Conservation (phyloP, 352 stramenopile species). For the Phytophthora hibernalis region DNA sequence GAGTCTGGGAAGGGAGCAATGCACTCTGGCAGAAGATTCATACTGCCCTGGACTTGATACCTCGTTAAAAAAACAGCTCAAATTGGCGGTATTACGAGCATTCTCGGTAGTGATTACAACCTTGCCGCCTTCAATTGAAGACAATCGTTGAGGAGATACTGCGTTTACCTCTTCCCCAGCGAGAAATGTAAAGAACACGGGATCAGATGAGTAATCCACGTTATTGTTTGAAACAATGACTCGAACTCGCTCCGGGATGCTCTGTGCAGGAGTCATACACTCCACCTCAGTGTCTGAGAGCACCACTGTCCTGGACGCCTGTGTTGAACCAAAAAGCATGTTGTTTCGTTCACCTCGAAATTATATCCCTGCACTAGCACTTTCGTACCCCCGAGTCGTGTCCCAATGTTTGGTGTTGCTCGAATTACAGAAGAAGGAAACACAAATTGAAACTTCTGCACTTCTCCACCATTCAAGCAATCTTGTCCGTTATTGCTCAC, state of each 20-base stretch:
- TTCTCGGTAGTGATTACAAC: conserved; percentile 52
- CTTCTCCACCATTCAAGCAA: conserved; percentile 46
- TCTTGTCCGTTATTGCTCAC: conserved; percentile 71
- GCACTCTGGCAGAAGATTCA: conserved; percentile 42
- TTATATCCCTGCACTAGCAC: conserved; percentile 48
- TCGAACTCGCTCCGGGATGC: conserved; percentile 12
- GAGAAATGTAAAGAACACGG: conserved; percentile 49
- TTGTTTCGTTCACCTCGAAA: conserved; percentile 51
- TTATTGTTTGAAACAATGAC: conserved; percentile 77
- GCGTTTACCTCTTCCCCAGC: conserved; percentile 53
- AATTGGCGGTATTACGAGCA: conserved; percentile 36
- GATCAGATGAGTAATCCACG: conserved; percentile 55
- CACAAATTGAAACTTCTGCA: conserved; percentile 54
- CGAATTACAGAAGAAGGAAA: conserved; percentile 35
- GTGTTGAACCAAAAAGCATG: conserved; percentile 45
- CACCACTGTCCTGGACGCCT: conserved; percentile 28
- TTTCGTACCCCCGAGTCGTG: conserved; percentile 59
- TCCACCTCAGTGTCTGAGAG: conserved; percentile 48
- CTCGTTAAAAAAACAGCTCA: conserved; percentile 71
- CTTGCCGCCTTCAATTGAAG: conserved; percentile 40
- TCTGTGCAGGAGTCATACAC: conserved; percentile 50
- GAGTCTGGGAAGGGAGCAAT: conserved; percentile 44
- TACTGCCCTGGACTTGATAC: conserved; percentile 33
- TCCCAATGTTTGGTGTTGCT: conserved; percentile 46
- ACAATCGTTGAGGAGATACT: conserved; percentile 39